These are phyloP conservation scores for Abrus pulchellus DNA, from an alignment of 306 rosid species.

Conservation along the genomic window DNA sequence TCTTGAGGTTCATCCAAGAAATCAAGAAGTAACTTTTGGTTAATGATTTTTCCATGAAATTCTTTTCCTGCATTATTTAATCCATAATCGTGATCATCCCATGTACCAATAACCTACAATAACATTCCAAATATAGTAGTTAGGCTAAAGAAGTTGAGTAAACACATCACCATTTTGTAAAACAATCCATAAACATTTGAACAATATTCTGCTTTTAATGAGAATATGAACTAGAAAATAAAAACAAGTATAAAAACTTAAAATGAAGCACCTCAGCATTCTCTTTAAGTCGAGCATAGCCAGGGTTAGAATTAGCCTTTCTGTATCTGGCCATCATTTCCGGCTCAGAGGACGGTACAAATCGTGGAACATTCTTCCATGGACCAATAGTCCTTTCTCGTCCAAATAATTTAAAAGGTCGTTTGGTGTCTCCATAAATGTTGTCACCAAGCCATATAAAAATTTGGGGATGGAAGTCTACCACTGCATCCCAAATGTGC, in stretches of 20 bases:
- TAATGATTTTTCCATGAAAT: constrained; percentile 61
- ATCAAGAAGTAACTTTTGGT: constrained; percentile 85
- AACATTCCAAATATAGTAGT: constrained; percentile 47
- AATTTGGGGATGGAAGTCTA: constrained; percentile 70
- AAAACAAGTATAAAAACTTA: constrained; percentile 31
- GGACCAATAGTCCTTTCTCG: constrained; percentile 82
- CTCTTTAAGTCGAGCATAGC: constrained; percentile 66
- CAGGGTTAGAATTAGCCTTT: constrained; percentile 69
- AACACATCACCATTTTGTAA: constrained; percentile 12
- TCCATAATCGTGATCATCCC: constrained; percentile 97
- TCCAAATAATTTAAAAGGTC: constrained; percentile 75
- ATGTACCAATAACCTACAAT: constrained; percentile 78
- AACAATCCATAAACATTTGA: constrained; percentile 18
- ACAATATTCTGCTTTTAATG: constrained; percentile 13
- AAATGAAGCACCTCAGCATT: constrained; percentile 60
- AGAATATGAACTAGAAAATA: constrained; percentile 31
- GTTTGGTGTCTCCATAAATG: constrained; percentile 84
- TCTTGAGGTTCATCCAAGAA: constrained; percentile 81
- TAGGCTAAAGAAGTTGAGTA: constrained; percentile 34
- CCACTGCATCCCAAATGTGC: constrained; percentile 78
- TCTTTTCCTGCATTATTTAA: constrained; percentile 87
- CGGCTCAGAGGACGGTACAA: constrained; percentile 66
- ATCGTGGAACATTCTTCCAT: constrained; percentile 81
- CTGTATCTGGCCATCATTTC: constrained; percentile 72
- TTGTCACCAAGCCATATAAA: constrained; percentile 90